These are phyloP conservation scores for Cercospora sp. DNA, from an alignment of 2,329 filamentous ascomycete species.

Conservation along the genomic window DNA sequence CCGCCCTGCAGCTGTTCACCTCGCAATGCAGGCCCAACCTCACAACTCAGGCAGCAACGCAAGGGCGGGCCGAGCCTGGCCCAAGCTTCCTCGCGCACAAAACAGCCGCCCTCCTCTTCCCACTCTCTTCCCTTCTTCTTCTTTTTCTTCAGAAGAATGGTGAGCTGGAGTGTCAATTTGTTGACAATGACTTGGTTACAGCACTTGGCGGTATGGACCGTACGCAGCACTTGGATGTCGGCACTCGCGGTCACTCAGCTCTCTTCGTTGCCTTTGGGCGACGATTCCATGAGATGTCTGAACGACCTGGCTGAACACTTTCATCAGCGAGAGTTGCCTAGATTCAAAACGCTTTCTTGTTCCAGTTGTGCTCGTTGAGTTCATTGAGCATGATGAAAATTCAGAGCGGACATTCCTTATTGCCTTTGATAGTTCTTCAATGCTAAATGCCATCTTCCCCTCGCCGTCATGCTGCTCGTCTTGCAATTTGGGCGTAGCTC, in stretches of 20 bases:
- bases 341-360: background rate
- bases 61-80: background rate
- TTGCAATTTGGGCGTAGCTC: no score
- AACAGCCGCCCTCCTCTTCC: background rate
- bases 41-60: background rate
- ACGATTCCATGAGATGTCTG: background rate
- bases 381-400: background rate
- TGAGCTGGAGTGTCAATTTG: background rate
- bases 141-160: background rate
- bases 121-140: background rate
- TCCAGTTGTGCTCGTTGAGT: background rate
- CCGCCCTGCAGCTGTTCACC: background rate
- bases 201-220: background rate
- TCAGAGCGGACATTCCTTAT: background rate
- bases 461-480: no score
- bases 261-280: background rate
- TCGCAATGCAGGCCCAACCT: background rate
- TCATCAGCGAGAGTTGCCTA: constrained; percentile 2
- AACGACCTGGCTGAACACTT: constrained; percentile 2
- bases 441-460: background rate
- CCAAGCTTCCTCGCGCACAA: background rate
- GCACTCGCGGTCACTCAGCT: constrained; percentile 3
- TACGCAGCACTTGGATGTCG: background rate
- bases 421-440: background rate
- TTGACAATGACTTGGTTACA: no score